Percentiles rank a stretch among this genome's conserved stretches.
Conservation (phyloP, 352 stramenopile species). For the Globisporangium paddicum region DNA sequence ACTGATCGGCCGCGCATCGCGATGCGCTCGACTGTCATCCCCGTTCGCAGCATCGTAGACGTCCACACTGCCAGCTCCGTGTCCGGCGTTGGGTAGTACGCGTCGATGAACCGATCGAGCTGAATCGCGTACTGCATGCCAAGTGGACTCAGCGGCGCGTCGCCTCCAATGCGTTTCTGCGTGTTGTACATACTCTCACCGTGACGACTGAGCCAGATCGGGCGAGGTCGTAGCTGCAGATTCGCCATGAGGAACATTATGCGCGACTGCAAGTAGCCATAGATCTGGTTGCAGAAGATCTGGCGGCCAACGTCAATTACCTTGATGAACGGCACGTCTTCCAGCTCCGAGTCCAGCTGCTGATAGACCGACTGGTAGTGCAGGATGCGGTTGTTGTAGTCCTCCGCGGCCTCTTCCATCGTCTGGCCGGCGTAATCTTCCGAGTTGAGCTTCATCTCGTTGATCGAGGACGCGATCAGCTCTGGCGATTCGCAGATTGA, state of each 20-base stretch:
- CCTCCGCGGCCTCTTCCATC: constrained; percentile 60
- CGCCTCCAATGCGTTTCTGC: constrained; percentile 95
- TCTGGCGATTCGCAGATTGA: constrained; percentile 69
- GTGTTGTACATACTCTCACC: constrained; percentile 98
- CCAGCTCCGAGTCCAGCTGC: constrained; percentile 44
- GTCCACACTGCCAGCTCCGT: constrained; percentile 94
- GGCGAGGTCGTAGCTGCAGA: constrained; percentile 90
- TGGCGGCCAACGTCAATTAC: constrained; percentile 77
- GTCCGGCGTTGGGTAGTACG: constrained; percentile 74
- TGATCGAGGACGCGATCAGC: constrained; percentile 75
- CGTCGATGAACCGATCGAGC: constrained; percentile 91
- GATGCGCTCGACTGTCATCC: constrained; percentile 93
- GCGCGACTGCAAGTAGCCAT: constrained; percentile 80
- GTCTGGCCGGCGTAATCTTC: constrained; percentile 71
- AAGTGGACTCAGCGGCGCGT: constrained; percentile 89
- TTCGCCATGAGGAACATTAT: constrained; percentile 97
- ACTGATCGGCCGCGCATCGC: constrained; percentile 46
- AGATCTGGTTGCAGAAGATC: constrained; percentile 84
- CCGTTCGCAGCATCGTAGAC: constrained; percentile 93
- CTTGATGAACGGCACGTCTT: constrained; percentile 73
- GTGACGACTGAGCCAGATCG: constrained; percentile 96
- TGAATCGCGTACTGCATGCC: constrained; percentile 93
- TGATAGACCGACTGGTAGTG: constrained; percentile 79
- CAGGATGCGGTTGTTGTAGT: constrained; percentile 77
- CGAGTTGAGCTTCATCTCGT: constrained; percentile 84